Evolutionary conservation across 2,329 filamentous ascomycete species (phyloP), one percentile per base, ranked within the genome.

Genomic region (Fusarium aywerte): DNA sequence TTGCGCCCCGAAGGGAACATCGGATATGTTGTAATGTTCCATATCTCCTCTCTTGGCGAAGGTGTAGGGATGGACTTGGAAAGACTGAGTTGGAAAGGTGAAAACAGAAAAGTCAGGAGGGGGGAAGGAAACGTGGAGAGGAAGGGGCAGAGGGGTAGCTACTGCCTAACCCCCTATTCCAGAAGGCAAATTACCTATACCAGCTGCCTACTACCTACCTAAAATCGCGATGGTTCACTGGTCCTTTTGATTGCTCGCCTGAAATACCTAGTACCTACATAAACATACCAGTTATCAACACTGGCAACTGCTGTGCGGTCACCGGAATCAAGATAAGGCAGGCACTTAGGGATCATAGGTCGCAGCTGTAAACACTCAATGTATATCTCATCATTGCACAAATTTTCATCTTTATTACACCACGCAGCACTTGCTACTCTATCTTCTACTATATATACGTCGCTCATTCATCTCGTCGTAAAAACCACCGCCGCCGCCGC

Each of bases 381-480:
- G 3, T 15, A 5, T 10, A 5, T 7, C 43, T n/a, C 6, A 29
- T 31, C 6, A 29, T 44, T 53, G 10, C 21, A 39, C 16, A 45
- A 23, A 20, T 29, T 9, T 36, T 54, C 5, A 40, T 42, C 23
- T 52, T 31, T 27, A 66, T 62, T 69, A 62, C 49, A 59, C 53
- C 49, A 42, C 47, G 65, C 58, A 69, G 66, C 58, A 40, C 62
- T 64, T 67, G 50, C 67, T 48, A 67, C 54, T 62, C 49, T 49
- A 51, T 48, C 51, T 35, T 62, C 52, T 61, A 56, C 45, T 56
- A 50, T 55, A 25, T 58, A 33, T 61, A 67, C 62, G 60, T 67
- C 43, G 38, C 47, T 61, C 21, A 21, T 67, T 69, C 58, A 57
- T 69, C 62, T 69, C 66, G 36, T 67, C 62, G 31, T 69, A 70